A percentile compares a stretch with the other conserved stretches of the same genome.
These are phyloP conservation scores for Ramalina intermedia DNA, from an alignment of 495 filamentous ascomycete species.

Conservation along the genomic window DNA sequence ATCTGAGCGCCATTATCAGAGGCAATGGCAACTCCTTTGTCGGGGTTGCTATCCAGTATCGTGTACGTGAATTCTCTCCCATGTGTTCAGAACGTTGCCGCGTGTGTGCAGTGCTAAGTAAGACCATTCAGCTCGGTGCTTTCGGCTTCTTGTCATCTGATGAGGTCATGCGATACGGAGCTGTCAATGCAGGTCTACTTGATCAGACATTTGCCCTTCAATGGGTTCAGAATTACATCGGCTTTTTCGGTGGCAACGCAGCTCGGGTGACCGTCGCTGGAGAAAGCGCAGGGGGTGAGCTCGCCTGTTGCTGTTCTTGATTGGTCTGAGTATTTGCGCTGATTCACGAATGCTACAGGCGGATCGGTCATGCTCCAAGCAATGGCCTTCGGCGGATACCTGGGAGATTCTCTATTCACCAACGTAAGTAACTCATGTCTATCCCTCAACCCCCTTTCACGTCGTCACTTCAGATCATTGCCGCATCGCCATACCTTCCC, in stretches of 20 bases:
- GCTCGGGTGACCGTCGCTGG: slow-evolving; percentile 37
- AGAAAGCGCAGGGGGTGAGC: slow-evolving; percentile 34
- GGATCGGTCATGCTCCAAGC: slow-evolving; percentile 36
- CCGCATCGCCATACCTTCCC: slow-evolving; percentile 38
- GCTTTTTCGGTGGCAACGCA: slow-evolving; percentile 36
- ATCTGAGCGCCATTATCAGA: slow-evolving; percentile 11
- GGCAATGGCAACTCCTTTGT: slow-evolving; percentile 9
- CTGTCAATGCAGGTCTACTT: slow-evolving; percentile 34
- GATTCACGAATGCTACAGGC: not conserved
- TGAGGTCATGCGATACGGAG: slow-evolving; percentile 35
- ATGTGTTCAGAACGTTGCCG: not conserved
- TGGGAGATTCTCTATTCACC: slow-evolving; percentile 23
- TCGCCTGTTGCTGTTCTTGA: not conserved
- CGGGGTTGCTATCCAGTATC: slow-evolving; percentile 34
- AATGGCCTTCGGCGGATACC: slow-evolving; percentile 35
- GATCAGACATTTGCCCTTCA: slow-evolving; percentile 36
- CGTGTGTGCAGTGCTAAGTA: slow-evolving; percentile 24
- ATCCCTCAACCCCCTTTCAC: not conserved
- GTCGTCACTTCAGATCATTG: slow-evolving; percentile 24
- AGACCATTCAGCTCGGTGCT: slow-evolving; percentile 41
- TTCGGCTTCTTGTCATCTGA: slow-evolving; percentile 44
- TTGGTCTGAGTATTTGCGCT: not conserved
- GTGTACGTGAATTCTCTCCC: slow-evolving; percentile 31
- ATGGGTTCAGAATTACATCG: slow-evolving; percentile 40
- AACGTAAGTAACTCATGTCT: slow-evolving; percentile 15